Evolutionary conservation across 306 rosid genomes (phyloP), one percentile per base, ranked within the genome.

Genomic region (Vigna nakashimae): DNA sequence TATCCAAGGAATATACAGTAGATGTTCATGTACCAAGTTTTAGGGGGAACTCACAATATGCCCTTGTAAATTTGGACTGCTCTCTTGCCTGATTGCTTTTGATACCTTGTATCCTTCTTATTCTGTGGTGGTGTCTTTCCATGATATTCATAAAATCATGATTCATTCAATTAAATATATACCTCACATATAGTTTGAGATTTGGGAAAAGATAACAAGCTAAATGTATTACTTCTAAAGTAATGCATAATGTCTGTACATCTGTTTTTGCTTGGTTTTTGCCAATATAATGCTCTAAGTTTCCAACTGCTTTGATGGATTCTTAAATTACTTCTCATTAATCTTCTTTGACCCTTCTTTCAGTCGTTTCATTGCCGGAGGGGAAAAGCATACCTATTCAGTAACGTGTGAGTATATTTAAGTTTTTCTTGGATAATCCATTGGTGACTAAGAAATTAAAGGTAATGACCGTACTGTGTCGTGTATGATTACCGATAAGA

Each of bases 321-420:
- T 63, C 50, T 81, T 60, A 36, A 82, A 24, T 16, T 77, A 43
- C 42, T 60, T 83, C 64, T 18, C 62, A 63, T 69, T 45, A 65
- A 63, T 69, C 51, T 84, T 80, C 43, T 18, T 38, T 75, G 65
- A 32, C 73, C 57, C 36, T 80, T 81, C 20, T 75, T 78, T 78
- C 89, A 93, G 98, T 51, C 69, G 28, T 93, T 93, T 84, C 86
- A 83, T 74, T 86, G 93, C 70, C 91, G 92, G 74, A 83, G 87
- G 6, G 98, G 97, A 65, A 93, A 91, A 78, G 97, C 98, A 9
- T 93, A 90, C 82, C 97, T 93, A 50, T 91, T 91, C 86, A 90
- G 77, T 65, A 86, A 91, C 14, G 91, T 73, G 97, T 93, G 84
- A 93, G 95, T 88, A 84, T 73, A 82, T 80, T 81, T 67, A 67